Base-by-base conservation (phyloP, 1,284 basidiomycete species). In the Cutaneotrichosporon sp. region DNA sequence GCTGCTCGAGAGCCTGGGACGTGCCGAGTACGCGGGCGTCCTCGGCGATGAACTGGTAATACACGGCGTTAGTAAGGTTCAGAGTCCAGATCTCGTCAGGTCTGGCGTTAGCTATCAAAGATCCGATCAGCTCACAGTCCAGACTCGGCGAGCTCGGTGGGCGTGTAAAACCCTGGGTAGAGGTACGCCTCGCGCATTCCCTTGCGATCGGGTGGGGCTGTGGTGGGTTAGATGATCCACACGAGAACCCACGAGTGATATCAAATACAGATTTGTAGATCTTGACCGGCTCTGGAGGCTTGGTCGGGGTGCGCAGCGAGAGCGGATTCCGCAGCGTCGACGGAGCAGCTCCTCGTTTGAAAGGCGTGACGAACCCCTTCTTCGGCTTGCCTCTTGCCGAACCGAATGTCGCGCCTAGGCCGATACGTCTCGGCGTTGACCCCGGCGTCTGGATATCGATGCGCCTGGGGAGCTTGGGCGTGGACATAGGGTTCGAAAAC, bases 31-130 rank as follows among this genome's bases (percentile, higher is more conserved):
- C 31, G 46, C 60, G 62, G 14, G 52, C 55, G 61, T 72, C 60
- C 2, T 73, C 76, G 21, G 72, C 60, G 68, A 85, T 81, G 75
- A 92, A 92, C 31, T 84, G 80, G 73, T 91, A 91, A 72, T 85
- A 86, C 11, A 83, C 69, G 0, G 90, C 89, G 52, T 85, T 83
- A 9, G 80, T 73, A 0, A 86, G 85, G 16, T 84, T 86, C 56
- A 92, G 85, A 62, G 85, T 83, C 62, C 76, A 80, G 7, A 92
- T 83, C 68, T 88, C 88, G 13, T 70, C 65, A 0, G 80, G 79
- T 8, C 81, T 82, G 60, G 6, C 34, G 16, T 57, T 58, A 34
- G 62, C 9, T 47, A 13, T 36, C 16, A 8, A 6, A 5, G 14
- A 1, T 32, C n/a, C 14, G n/a, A 31, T 34, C 49, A 49, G 80